These are phyloP conservation scores for Xylaria polymorpha DNA, from an alignment of 2,329 filamentous ascomycete genomes.

Conservation along the genomic window DNA sequence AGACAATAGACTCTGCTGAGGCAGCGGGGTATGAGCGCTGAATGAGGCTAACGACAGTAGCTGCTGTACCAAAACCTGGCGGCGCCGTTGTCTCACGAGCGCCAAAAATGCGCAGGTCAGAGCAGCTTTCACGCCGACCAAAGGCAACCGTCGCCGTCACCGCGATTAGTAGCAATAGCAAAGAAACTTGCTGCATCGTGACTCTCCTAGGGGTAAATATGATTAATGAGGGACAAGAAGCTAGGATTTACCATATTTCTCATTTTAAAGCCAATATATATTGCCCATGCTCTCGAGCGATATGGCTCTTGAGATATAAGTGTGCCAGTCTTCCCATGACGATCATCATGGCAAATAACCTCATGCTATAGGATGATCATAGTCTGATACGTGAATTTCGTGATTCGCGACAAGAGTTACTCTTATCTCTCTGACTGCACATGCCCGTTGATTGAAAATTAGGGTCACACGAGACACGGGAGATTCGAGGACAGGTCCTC, in stretches of 20 bases:
- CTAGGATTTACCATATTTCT: not conserved
- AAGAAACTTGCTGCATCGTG: conserved; percentile 19
- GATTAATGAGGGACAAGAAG: not conserved
- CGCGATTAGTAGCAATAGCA: conserved; percentile 16
- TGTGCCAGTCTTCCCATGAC: not conserved
- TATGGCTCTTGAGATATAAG: not conserved
- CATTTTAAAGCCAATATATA: conserved; percentile 19
- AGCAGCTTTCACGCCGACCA: conserved; percentile 49
- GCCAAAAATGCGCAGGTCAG: conserved; percentile 60
- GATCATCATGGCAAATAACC: conserved; percentile 10
- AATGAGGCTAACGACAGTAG: conserved; percentile 59
- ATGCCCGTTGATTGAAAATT: not conserved
- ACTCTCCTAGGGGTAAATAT: not conserved
- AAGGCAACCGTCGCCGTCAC: conserved; percentile 6
- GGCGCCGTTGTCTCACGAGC: conserved; percentile 62
- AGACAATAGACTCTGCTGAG: conserved; percentile 60
- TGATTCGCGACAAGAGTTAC: not conserved
- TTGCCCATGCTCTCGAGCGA: not conserved
- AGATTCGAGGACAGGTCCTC: not conserved
- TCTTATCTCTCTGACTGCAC: no score
- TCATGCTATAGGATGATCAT: not conserved
- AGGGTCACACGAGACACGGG: not conserved
- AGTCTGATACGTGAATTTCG: not conserved
- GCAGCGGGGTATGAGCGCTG: conserved; percentile 48
- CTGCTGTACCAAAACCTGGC: conserved; percentile 58